These are phyloP conservation scores for Conticribra weissflogii DNA, from an alignment of 108 stramenopile species.

Conservation along the genomic window DNA sequence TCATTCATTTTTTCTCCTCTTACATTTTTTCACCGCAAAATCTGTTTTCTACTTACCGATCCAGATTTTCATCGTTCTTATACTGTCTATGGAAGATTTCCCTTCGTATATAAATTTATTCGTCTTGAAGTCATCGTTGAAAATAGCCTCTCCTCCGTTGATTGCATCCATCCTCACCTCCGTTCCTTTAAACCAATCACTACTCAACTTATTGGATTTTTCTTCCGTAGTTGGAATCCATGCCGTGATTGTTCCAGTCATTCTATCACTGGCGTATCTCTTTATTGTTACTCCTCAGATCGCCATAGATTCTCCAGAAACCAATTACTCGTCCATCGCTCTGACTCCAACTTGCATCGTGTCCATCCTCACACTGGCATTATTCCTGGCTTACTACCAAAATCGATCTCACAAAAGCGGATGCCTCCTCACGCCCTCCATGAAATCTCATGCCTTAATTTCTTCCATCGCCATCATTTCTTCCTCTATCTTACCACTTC, in stretches of 20 bases:
- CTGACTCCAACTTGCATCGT: slow-evolving; percentile 15
- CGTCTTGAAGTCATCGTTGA: slow-evolving; percentile 5
- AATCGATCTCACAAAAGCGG: slow-evolving; percentile 46
- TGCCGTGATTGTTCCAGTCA: not conserved
- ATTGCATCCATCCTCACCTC: slow-evolving; percentile 20
- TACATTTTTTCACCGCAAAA: too few species aligned
- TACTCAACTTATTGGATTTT: not conserved
- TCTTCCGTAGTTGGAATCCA: too few species aligned
- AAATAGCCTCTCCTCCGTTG: slow-evolving; percentile 25
- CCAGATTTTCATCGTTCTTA: too few species aligned
- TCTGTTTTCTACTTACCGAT: too few species aligned
- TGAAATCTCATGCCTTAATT: slow-evolving; percentile 37
- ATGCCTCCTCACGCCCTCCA: slow-evolving; percentile 25
- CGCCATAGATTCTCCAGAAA: not conserved
- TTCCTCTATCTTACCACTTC: slow-evolving; percentile 6
- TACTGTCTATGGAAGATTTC: too few species aligned
- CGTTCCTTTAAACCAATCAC: not conserved
- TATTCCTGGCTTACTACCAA: slow-evolving; percentile 21
- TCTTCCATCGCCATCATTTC: slow-evolving; percentile 15
- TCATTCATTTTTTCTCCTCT: too few species aligned
- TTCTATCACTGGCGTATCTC: not conserved
- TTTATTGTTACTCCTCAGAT: not conserved
- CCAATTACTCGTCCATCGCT: not conserved
- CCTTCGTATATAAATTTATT: too few species aligned
- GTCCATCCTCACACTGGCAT: slow-evolving; percentile 14